Conservation (phyloP, 257 asterid species). For the Marsdenia floribunda region DNA sequence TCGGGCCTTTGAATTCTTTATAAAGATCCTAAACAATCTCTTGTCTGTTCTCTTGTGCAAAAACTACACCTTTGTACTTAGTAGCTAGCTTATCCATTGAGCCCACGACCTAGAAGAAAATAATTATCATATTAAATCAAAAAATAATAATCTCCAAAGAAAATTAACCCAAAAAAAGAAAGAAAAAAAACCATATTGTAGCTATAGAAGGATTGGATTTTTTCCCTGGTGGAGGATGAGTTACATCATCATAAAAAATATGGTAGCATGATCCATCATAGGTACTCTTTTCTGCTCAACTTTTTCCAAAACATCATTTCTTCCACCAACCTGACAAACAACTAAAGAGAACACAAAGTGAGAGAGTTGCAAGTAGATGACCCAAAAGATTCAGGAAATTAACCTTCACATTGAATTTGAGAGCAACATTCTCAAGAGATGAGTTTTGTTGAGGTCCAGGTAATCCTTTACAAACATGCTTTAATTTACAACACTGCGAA, state of each 20-base stretch:
- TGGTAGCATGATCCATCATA: conserved; percentile 51
- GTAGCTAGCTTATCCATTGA: conserved; percentile 94
- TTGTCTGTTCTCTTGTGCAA: no score
- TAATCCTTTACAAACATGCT: conserved; percentile 15
- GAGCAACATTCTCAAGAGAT: conserved; percentile 63
- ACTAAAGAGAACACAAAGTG: background rate
- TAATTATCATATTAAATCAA: background rate
- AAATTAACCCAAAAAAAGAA: no score
- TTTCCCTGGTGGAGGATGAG: conserved; percentile 83
- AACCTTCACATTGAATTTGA: conserved; percentile 85
- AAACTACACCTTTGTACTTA: conserved; percentile 55
- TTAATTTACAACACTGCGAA: conserved; percentile 75
- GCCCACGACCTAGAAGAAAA: conserved; percentile 69
- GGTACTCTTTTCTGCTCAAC: conserved; percentile 29
- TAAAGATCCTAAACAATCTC: no score
- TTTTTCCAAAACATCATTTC: conserved; percentile 44
- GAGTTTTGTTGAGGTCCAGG: no score
- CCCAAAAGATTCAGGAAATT: conserved; percentile 1
- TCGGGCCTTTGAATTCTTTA: no score
- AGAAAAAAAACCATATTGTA: conserved; percentile 41
- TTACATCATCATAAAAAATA: conserved; percentile 82
- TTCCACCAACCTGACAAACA: conserved; percentile 62
- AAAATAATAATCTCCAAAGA: no score
- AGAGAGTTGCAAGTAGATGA: background rate
- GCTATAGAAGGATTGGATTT: conserved; percentile 83